A percentile compares a stretch with the other conserved stretches of the same genome.
phyloP scores from a whole-genome alignment of 75 land plant genomes.

The Pseudotsuga menziesii region DNA sequence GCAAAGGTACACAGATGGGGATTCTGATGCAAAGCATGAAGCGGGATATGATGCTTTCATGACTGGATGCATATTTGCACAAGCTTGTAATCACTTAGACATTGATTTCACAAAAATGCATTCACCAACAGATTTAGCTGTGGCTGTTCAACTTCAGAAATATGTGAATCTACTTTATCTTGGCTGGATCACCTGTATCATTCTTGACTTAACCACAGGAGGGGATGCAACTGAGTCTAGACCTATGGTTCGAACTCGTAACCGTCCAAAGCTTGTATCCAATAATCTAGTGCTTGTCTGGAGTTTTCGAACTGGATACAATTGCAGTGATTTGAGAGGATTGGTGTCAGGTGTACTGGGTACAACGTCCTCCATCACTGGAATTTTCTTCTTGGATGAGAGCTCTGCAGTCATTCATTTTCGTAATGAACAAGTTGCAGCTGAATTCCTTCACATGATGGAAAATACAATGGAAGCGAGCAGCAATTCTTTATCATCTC shows the following conservation, averaged over 20 bases:
- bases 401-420: conserved; percentile 68
- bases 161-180: conserved; percentile 60
- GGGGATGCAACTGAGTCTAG: conserved; percentile 11
- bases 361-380: conserved; percentile 19
- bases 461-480: conserved; percentile 29
- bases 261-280: conserved; percentile 23
- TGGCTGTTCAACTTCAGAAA: conserved; percentile 37
- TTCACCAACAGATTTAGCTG: conserved; percentile 15
- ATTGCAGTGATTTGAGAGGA: conserved; percentile 27
- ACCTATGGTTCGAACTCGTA: conserved; percentile 9
- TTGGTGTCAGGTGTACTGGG: conserved; percentile 44
- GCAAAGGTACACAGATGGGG: conserved; percentile 44
- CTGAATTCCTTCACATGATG: conserved; percentile 39
- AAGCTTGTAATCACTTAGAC: conserved; percentile 63
- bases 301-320: conserved; percentile 50
- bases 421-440: conserved; percentile 35
- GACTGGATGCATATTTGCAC: conserved; percentile 93
- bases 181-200: conserved; percentile 54
- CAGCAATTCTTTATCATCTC: conserved; percentile 29
- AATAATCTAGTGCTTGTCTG: conserved; percentile 52
- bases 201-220: conserved; percentile 65
- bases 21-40: conserved; percentile 83
- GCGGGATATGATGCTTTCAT: conserved; percentile 99
- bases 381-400: conserved; percentile 48
- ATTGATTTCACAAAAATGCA: conserved; percentile 32